Evolutionary conservation across 495 filamentous ascomycete species (phyloP).

Genomic region (Hypomontagnella submonticulosa): DNA sequence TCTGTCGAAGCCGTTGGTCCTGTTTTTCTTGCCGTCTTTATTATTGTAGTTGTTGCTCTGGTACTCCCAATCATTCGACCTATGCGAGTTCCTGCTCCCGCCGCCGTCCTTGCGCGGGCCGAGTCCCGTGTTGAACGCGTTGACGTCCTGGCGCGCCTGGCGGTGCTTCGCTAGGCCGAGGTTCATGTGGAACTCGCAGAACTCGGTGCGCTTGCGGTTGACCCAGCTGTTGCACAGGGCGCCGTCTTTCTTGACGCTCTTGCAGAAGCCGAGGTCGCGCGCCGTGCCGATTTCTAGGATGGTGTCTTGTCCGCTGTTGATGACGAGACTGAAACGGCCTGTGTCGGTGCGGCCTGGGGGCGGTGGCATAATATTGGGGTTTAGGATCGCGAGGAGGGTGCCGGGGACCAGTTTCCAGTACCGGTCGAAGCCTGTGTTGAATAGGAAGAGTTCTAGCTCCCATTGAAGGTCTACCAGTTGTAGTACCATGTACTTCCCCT

Average conservation of each 20-base stretch:
- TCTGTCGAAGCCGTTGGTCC: constrained; percentile 66
- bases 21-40: constrained; percentile 60
- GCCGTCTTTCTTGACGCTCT: constrained; percentile 83
- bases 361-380: constrained; percentile 90
- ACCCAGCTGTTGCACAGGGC: constrained; percentile 84
- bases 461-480: constrained; percentile 88
- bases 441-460: constrained; percentile 92
- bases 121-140: constrained; percentile 63
- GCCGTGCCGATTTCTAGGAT: constrained; percentile 89
- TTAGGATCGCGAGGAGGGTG: constrained; percentile 91
- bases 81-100: constrained; percentile 43
- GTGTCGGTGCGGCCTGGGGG: constrained; percentile 75
- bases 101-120: constrained; percentile 55
- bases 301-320: constrained; percentile 85
- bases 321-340: constrained; percentile 81
- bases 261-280: constrained; percentile 90
- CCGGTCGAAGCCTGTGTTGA: constrained; percentile 86
- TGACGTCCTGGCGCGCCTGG: constrained; percentile 81
- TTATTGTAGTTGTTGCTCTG: constrained; percentile 45
- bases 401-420: constrained; percentile 92
- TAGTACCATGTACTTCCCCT: constrained; percentile 89
- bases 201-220: constrained; percentile 85
- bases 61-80: constrained; percentile 25
- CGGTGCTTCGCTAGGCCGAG: constrained; percentile 77
- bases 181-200: constrained; percentile 93